phyloP scores from a whole-genome alignment of 2,329 filamentous ascomycete species.

The Colletotrichum cuscutae region DNA sequence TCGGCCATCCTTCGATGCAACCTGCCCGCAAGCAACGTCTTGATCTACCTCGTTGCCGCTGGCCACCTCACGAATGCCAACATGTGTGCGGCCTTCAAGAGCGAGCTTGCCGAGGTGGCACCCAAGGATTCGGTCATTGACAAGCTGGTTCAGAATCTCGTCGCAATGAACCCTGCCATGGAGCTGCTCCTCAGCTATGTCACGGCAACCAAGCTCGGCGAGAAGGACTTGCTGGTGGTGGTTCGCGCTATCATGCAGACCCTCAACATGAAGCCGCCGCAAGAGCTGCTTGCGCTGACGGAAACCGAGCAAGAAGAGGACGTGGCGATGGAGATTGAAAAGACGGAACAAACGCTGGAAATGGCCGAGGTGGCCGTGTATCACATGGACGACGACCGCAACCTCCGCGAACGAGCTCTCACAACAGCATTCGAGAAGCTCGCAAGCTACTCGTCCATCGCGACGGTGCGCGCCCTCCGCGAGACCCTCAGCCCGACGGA shows the following conservation, averaged over 20 bases:
- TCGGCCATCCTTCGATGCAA: conserved; percentile 47
- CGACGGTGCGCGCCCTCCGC: conserved; percentile 72
- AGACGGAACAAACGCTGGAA: conserved; percentile 72
- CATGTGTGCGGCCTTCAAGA: conserved; percentile 66
- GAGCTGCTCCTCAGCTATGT: conserved; percentile 74
- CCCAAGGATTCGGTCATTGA: conserved; percentile 52
- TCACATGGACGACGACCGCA: conserved; percentile 72
- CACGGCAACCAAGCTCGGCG: conserved; percentile 71
- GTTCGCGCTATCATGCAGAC: conserved; percentile 76
- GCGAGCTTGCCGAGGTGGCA: conserved; percentile 55
- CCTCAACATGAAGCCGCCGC: conserved; percentile 58
- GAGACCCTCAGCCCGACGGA: conserved; percentile 73
- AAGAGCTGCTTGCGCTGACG: conserved; percentile 33
- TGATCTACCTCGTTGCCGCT: conserved; percentile 68
- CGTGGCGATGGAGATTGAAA: conserved; percentile 66
- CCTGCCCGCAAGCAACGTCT: conserved; percentile 62
- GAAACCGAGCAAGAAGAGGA: conserved; percentile 42
- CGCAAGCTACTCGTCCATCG: conserved; percentile 68
- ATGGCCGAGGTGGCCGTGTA: conserved; percentile 75
- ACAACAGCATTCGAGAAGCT: conserved; percentile 77
- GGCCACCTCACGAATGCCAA: conserved; percentile 71
- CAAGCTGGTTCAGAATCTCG: conserved; percentile 71
- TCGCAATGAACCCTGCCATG: conserved; percentile 74
- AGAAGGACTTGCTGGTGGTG: conserved; percentile 73
- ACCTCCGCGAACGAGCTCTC: conserved; percentile 70